These are phyloP conservation scores for Brassica napus DNA, from an alignment of 345 rosid species.

Conservation along the genomic window DNA sequence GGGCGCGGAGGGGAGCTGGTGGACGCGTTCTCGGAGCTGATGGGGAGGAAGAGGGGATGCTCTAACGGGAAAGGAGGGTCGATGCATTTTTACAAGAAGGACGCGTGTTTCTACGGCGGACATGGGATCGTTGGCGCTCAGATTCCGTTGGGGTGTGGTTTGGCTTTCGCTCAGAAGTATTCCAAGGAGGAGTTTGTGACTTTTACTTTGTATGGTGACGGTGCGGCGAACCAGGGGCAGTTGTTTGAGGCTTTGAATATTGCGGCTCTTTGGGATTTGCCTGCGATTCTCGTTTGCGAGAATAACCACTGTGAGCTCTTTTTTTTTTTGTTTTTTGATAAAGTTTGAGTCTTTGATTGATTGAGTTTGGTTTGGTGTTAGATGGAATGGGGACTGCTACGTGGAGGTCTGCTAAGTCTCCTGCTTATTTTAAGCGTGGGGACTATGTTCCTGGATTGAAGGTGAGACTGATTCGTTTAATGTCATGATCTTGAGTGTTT, in stretches of 20 bases:
- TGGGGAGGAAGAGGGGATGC: slow-evolving; percentile 92
- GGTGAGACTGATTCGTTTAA: slow-evolving; percentile 43
- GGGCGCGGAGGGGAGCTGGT: slow-evolving; percentile 82
- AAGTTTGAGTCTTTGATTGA: neutral
- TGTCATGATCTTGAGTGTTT: slow-evolving; percentile 16
- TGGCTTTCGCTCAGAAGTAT: slow-evolving; percentile 97
- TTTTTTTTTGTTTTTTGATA: neutral
- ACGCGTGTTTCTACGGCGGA: slow-evolving; percentile 80
- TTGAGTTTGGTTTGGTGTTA: slow-evolving; percentile 23
- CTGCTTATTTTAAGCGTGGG: slow-evolving; percentile 91
- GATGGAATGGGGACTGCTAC: slow-evolving; percentile 99
- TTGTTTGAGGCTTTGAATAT: slow-evolving; percentile 95
- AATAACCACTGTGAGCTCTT: slow-evolving; percentile 78
- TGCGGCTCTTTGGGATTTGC: slow-evolving; percentile 95
- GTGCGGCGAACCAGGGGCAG: slow-evolving; percentile 98
- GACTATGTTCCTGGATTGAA: slow-evolving; percentile 98
- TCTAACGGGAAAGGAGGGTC: slow-evolving; percentile 96
- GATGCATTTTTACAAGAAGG: slow-evolving; percentile 97
- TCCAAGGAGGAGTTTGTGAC: slow-evolving; percentile 80
- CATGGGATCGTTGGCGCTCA: slow-evolving; percentile 99
- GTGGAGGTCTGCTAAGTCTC: slow-evolving; percentile 96
- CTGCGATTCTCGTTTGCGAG: slow-evolving; percentile 93
- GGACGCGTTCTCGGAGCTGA: slow-evolving; percentile 81
- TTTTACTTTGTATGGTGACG: slow-evolving; percentile 87
- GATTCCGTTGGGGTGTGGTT: slow-evolving; percentile 89